A percentile compares a stretch with the other conserved stretches of the same genome.
phyloP scores from a whole-genome alignment of 257 asterid genomes.

The Scutellaria barbata region DNA sequence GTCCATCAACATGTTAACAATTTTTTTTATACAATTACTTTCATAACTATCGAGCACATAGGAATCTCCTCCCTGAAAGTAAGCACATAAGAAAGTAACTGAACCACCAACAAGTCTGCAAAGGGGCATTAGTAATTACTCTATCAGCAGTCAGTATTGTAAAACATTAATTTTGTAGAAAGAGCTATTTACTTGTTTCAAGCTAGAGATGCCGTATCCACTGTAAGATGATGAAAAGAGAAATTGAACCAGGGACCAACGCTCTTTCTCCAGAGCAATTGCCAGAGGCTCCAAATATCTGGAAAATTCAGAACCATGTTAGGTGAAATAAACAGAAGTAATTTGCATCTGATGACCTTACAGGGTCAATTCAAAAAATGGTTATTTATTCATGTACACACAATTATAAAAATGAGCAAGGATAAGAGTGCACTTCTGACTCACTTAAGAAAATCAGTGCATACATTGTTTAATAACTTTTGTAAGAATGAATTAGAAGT shows the following conservation, averaged over 20 bases:
- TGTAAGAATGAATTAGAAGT: background rate
- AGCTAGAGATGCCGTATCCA: slow-evolving; percentile 95
- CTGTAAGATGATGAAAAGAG: slow-evolving; percentile 89
- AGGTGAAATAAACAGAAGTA: slow-evolving; percentile 32
- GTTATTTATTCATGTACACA: background rate
- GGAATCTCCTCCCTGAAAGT: background rate
- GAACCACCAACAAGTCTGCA: slow-evolving; percentile 4
- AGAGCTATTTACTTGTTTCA: slow-evolving; percentile 71
- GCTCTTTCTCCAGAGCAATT: slow-evolving; percentile 86
- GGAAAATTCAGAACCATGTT: slow-evolving; percentile 42
- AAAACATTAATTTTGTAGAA: slow-evolving; percentile 22
- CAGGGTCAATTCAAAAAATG: background rate
- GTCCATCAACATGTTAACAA: background rate
- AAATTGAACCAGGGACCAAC: slow-evolving; percentile 93
- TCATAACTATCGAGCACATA: background rate
- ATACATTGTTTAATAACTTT: background rate
- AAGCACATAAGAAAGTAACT: slow-evolving; percentile 21
- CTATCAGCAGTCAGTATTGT: slow-evolving; percentile 17
- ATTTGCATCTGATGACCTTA: background rate
- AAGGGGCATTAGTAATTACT: slow-evolving; percentile 11
- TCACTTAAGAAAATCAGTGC: slow-evolving; percentile 1
- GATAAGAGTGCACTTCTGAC: background rate
- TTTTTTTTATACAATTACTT: background rate
- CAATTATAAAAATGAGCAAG: background rate
- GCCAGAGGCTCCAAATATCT: slow-evolving; percentile 95